Conservation (phyloP, 345 rosid species). For the Trapa bicornis region DNA sequence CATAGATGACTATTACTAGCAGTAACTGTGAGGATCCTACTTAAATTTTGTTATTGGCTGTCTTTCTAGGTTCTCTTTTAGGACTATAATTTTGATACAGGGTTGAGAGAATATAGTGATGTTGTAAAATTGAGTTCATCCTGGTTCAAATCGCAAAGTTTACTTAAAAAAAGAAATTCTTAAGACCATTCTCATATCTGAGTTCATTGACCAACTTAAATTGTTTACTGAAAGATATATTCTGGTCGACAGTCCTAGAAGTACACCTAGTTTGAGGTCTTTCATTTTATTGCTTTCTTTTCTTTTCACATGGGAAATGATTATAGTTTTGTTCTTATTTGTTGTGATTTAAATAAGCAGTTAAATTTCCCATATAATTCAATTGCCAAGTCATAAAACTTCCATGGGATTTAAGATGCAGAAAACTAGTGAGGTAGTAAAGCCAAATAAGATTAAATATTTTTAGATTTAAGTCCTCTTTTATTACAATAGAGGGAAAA, state of each 20-base stretch:
- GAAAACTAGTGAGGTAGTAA: background rate
- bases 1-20: background rate
- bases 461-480: background rate
- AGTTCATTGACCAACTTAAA: background rate
- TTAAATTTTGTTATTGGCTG: background rate
- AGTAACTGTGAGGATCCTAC: background rate
- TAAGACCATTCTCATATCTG: background rate
- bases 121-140: background rate
- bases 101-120: background rate
- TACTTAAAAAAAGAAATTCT: background rate
- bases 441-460: background rate
- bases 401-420: background rate
- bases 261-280: background rate
- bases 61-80: background rate
- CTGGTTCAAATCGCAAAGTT: background rate
- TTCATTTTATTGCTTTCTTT: background rate
- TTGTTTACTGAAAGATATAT: background rate
- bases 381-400: background rate
- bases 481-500: background rate
- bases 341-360: too few relatives aligned
- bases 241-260: background rate
- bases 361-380: background rate
- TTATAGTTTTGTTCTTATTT: too few relatives aligned
- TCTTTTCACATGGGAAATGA: background rate
- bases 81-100: background rate